These are phyloP conservation scores for Stagonosporopsis rhizophila DNA, from an alignment of 2,329 filamentous ascomycete genomes.

Conservation along the genomic window DNA sequence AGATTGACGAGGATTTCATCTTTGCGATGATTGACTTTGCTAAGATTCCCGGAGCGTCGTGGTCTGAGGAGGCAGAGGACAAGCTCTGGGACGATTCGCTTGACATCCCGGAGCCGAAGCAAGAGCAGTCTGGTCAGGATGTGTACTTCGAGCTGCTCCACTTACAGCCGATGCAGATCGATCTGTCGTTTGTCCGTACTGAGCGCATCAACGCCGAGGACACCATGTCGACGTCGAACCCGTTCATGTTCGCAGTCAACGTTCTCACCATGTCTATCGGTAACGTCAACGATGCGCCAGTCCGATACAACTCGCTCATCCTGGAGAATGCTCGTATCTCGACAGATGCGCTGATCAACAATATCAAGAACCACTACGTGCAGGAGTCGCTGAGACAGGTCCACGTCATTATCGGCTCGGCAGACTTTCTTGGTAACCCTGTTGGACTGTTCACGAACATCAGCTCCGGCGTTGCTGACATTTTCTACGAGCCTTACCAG, in stretches of 20 bases:
- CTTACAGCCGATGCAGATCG: constrained; percentile 96
- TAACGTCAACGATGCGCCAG: constrained; percentile 96
- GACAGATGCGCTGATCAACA: constrained; percentile 80
- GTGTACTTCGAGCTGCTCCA: constrained; percentile 98
- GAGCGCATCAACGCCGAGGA: constrained; percentile 97
- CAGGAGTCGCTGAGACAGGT: constrained; percentile 96
- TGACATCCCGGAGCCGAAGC: constrained; percentile 89
- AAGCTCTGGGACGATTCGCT: constrained; percentile 88
- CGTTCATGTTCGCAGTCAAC: constrained; percentile 98
- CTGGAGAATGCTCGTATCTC: constrained; percentile 95
- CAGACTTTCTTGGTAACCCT: constrained; percentile 96
- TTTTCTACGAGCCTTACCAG: constrained; percentile 99
- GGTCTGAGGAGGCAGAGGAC: constrained; percentile 82
- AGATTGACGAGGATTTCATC: constrained; percentile 97
- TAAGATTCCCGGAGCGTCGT: constrained; percentile 88
- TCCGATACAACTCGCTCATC: constrained; percentile 91
- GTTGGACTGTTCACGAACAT: constrained; percentile 98
- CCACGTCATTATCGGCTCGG: constrained; percentile 95
- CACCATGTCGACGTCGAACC: constrained; percentile 85
- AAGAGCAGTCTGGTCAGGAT: constrained; percentile 84
- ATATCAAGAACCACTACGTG: constrained; percentile 92
- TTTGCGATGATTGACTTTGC: constrained; percentile 94
- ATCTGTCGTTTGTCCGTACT: constrained; percentile 95
- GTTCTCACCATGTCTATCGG: constrained; percentile 99
- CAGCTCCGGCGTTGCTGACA: constrained; percentile 94